Evolutionary conservation across 257 asterid genomes (phyloP).

Genomic region (Catharanthus roseus): DNA sequence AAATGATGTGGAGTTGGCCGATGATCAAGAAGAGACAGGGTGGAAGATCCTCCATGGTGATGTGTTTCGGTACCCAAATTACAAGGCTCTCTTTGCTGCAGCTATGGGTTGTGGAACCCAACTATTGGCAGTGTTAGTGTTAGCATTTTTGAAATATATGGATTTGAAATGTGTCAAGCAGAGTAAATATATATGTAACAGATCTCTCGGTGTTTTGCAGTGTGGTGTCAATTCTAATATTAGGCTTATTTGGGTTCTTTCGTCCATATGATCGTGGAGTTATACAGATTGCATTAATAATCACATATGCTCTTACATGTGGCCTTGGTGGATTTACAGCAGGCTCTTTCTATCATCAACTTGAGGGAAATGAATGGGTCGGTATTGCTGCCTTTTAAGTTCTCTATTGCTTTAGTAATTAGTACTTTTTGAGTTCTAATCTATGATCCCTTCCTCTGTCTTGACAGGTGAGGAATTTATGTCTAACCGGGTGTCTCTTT

Average conservation of each 20-base stretch:
- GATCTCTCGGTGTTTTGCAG: constrained; percentile 24
- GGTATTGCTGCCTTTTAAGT: background rate
- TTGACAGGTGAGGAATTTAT: constrained; percentile 14
- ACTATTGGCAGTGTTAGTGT: constrained; percentile 1
- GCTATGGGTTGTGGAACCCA: constrained; percentile 16
- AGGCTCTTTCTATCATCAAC: constrained; percentile 58
- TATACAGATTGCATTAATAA: constrained; percentile 52
- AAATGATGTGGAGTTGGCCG: constrained; percentile 11
- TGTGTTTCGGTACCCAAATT: constrained; percentile 11
- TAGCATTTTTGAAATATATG: constrained; percentile 2
- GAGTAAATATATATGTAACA: constrained; percentile 17
- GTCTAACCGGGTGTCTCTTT: constrained; percentile 22
- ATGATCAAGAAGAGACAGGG: constrained; percentile 53
- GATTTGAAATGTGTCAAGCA: constrained; percentile 78
- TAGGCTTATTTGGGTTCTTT: constrained; percentile 64
- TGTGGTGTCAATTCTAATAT: constrained; percentile 51
- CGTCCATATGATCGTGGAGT: constrained; percentile 73
- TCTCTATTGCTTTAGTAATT: background rate
- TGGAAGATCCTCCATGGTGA: constrained; percentile 14
- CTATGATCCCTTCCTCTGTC: constrained; percentile 7
- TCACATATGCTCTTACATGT: constrained; percentile 63
- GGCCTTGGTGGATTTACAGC: constrained; percentile 66
- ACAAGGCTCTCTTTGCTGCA: constrained; percentile 10
- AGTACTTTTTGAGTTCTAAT: background rate
- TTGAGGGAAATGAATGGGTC: constrained; percentile 47